Conservation (phyloP, 495 filamentous ascomycete species). For the Neurospora sublineolata region DNA sequence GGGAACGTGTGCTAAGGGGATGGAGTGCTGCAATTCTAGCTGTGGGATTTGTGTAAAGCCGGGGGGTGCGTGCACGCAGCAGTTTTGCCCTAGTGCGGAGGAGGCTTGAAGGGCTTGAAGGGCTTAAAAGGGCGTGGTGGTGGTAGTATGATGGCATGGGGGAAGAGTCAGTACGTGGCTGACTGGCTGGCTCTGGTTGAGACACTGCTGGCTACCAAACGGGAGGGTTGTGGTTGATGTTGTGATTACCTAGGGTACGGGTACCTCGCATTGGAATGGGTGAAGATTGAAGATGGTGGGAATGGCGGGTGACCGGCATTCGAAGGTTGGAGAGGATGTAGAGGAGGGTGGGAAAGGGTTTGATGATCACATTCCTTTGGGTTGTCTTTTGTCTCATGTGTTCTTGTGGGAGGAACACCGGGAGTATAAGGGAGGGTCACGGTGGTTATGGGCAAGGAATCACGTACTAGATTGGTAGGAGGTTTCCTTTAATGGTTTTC, state of each 20-base stretch:
- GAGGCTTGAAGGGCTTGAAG: not conserved
- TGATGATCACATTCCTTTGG: not conserved
- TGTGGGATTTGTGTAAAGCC: conserved; percentile 13
- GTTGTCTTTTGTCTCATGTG: not conserved
- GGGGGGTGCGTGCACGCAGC: conserved; percentile 10
- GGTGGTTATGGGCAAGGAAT: not conserved
- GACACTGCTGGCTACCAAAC: not conserved
- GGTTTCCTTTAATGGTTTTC: not conserved
- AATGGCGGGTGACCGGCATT: not conserved
- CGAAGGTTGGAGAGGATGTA: not conserved
- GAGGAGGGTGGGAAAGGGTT: not conserved
- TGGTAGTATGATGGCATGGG: not conserved
- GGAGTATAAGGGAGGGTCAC: not conserved
- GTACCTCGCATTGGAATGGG: not conserved
- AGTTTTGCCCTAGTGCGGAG: conserved; percentile 4
- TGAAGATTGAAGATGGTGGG: not conserved
- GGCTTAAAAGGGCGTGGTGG: not conserved
- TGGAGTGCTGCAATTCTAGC: conserved; percentile 15
- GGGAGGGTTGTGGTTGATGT: not conserved
- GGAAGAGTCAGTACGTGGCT: not conserved
- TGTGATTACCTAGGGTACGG: not conserved
- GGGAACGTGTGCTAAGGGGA: conserved; percentile 3
- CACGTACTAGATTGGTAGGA: not conserved
- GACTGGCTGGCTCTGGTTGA: not conserved
- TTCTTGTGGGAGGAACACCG: not conserved